Percentiles rank a stretch among this genome's conserved stretches.
phyloP scores from a whole-genome alignment of 208 protist species.

The Naegleria lovaniensis region DNA sequence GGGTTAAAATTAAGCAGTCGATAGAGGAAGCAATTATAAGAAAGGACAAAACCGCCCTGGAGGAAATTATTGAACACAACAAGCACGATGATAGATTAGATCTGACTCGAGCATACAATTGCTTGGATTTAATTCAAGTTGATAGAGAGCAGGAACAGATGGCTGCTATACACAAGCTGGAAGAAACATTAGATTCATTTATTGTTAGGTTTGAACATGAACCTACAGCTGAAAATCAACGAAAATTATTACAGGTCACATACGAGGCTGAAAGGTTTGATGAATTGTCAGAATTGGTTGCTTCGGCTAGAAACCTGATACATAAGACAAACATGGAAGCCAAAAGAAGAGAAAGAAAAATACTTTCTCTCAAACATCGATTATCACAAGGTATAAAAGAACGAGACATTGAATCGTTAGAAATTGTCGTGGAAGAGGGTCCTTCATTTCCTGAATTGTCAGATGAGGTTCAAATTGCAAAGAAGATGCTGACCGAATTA shows the following conservation, averaged over 20 bases:
- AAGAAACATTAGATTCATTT: background rate
- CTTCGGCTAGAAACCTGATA: background rate
- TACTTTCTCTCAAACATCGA: background rate
- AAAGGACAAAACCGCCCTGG: background rate
- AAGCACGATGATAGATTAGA: background rate
- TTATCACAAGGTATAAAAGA: background rate
- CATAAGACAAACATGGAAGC: background rate
- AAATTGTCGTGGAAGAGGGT: background rate
- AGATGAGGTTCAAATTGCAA: background rate
- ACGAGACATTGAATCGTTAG: background rate
- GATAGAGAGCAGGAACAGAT: background rate
- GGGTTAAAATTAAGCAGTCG: background rate
- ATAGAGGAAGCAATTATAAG: background rate
- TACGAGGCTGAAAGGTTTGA: background rate
- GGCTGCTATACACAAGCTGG: background rate
- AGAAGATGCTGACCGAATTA: background rate
- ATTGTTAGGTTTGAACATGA: background rate
- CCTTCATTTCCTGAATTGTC: background rate
- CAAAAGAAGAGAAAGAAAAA: background rate
- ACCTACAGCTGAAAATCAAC: background rate
- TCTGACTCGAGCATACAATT: background rate
- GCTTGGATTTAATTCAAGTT: background rate
- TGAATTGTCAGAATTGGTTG: background rate
- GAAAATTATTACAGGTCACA: background rate
- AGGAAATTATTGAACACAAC: background rate